Percentiles rank a stretch among this genome's conserved stretches.
Conservation (phyloP, 495 filamentous ascomycete genomes). For the Penicillium soppii region DNA sequence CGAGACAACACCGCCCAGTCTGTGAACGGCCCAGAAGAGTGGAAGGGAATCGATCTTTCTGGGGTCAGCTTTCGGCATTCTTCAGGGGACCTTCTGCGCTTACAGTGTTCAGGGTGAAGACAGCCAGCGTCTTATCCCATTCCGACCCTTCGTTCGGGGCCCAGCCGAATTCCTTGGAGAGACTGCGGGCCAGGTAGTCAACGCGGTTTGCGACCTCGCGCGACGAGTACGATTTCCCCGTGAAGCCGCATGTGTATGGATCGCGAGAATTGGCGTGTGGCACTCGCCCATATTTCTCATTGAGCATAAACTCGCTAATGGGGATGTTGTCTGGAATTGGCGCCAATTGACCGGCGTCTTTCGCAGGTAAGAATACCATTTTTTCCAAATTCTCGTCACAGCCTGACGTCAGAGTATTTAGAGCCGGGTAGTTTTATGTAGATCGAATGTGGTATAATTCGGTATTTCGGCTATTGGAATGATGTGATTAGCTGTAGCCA, state of each 20-base stretch:
- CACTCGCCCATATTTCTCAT: slow-evolving; percentile 68
- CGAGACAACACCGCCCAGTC: slow-evolving; percentile 70
- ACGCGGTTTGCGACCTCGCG: slow-evolving; percentile 65
- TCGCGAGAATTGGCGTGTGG: slow-evolving; percentile 62
- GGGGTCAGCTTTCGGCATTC: background rate
- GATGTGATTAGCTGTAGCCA: background rate
- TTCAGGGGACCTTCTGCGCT: slow-evolving; percentile 11
- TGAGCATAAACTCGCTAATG: slow-evolving; percentile 76
- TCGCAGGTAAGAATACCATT: slow-evolving; percentile 80
- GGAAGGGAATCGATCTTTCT: slow-evolving; percentile 76
- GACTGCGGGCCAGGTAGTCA: slow-evolving; percentile 65
- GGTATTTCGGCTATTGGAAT: background rate
- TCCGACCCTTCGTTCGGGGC: slow-evolving; percentile 69
- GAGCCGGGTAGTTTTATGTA: no score
- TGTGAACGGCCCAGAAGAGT: slow-evolving; percentile 73
- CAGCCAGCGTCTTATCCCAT: slow-evolving; percentile 80
- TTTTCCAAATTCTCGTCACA: slow-evolving; percentile 18
- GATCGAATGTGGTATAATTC: background rate
- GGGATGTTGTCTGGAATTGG: slow-evolving; percentile 74
- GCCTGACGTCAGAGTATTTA: background rate
- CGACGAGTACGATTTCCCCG: slow-evolving; percentile 68
- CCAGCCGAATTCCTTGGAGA: slow-evolving; percentile 76
- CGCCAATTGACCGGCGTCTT: slow-evolving; percentile 66
- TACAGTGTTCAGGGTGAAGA: slow-evolving; percentile 83
- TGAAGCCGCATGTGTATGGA: slow-evolving; percentile 81